Evolutionary conservation across 805 yeast species (phyloP), one percentile per base, ranked within the genome.

Genomic region (Saturnispora sanitii): DNA sequence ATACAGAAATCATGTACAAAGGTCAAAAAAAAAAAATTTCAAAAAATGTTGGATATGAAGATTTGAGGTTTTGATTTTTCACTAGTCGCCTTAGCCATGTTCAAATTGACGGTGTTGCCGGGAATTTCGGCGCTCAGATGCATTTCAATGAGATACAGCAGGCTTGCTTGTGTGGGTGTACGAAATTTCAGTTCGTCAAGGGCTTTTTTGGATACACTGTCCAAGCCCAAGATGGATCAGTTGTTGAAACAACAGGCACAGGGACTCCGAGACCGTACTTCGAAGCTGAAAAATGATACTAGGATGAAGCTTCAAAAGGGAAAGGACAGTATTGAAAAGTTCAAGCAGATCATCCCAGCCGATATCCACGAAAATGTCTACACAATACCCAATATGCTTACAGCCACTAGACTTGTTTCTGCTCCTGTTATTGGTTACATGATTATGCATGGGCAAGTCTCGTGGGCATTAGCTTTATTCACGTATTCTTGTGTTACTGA

Each of bases 401-500:
- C 99, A 0, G 57, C 81, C 53, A 73, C 94, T 1, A 65, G 99
- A 49, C 72, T 92, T n/a, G 64, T 72, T 2, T 66, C 85, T 2
- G 80, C 97, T 0, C 99, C 99, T 0, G 59, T 78, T 11, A 77
- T 94, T 25, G 97, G 96, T 0, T 82, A 80, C 52, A 70, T 78
- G 50, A 76, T 90, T 9, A 67, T 86, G 18, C 62, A 77, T 4
- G 77, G 80, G 13, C 71, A 84, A 22, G 64, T 81, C 2, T 60
- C 68, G 11, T 64, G 71, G 35, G 95, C 97, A 0, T 62, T 85
- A 34, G 71, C 76, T 1, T 54, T 92, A 9, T 90, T 92, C 58
- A 68, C 77, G 0, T 87, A 86, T 53, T 87, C 96, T 0, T 82
- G 96, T 48, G 57, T 87, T 4, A 90, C 98, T 0, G 99, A 92